Base-by-base conservation (phyloP, 2,329 filamentous ascomycete genomes). In the Phialemoniopsis sp. region DNA sequence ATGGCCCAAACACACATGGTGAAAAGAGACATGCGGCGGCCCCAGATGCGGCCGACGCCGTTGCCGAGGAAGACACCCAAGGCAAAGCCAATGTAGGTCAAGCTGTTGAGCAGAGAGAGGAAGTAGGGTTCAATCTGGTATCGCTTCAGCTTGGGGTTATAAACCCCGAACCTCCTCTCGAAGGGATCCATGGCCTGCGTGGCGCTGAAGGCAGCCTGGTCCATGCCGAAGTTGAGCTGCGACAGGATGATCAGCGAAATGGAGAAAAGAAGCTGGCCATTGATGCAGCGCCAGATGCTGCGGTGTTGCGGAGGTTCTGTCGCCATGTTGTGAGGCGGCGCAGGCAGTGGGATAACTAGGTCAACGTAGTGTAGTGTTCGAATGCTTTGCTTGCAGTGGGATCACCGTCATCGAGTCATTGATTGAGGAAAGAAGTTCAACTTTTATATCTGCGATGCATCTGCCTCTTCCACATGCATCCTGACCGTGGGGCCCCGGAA, bases 181-280 rank as follows among this genome's bases (percentile, higher is more conserved):
- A 41, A 45, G 2, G 35, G 21, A 13, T 45, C 41, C 40, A 47
- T 47, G 37, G 40, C 40, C 30, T 47, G 43, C 5, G 38, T 34
- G 5, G 43, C 31, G 8, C 36, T 41, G 13, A 43, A 39, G 8
- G 42, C 33, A 7, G 40, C 38, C 17, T 39, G 41, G 33, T 47
- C 45, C 32, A 47, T 45, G 26, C 45, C 45, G 29, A 46, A 46
- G 29, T 42, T 41, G 13, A 47, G 31, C 16, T 45, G 43, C 18
- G 42, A 44, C 14, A 46, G 13, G 29, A 36, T 44, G 13, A 44
- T 35, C 18, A 43, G 15, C 15, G 41, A 3, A 8, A 46, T 14
- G 5, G 44, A 46, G 7, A 43, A n/a, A n/a, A n/a, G n/a, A n/a
- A n/a, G n/a, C n/a, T n/a, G n/a, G n/a, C n/a, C n/a, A n/a, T n/a